A percentile compares a stretch with the other conserved stretches of the same genome.
These are phyloP conservation scores for Ophioceras dolichostomum DNA, from an alignment of 2,329 filamentous ascomycete species.

Conservation along the genomic window DNA sequence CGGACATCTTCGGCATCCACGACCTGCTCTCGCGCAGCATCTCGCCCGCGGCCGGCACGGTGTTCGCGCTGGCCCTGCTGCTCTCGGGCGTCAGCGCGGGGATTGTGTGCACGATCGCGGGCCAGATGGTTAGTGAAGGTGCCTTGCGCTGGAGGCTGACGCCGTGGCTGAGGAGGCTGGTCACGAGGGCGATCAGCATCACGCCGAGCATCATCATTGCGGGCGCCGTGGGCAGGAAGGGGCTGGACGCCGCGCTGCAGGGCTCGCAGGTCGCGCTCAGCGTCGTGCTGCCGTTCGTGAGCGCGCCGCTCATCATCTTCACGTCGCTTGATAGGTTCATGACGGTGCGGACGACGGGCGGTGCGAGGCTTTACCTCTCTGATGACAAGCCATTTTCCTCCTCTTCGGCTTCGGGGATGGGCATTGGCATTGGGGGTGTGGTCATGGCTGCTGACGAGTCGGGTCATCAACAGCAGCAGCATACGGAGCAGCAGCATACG, in stretches of 20 bases:
- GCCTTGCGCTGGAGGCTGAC: conserved; percentile 62
- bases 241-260: conserved; percentile 60
- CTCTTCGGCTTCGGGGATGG: no score
- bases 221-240: conserved; percentile 59
- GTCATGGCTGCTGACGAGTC: no score
- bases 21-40: conserved; percentile 55
- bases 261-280: conserved; percentile 69
- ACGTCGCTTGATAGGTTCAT: conserved; percentile 71
- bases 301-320: conserved; percentile 73
- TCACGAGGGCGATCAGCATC: conserved; percentile 72
- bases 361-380: conserved; percentile 5
- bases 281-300: conserved; percentile 71
- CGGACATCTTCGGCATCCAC: conserved; percentile 78
- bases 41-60: conserved; percentile 61
- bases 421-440: no score
- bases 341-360: conserved; percentile 43
- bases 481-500: no score
- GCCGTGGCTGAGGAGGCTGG: conserved; percentile 67
- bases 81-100: conserved; percentile 72
- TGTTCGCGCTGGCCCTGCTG: conserved; percentile 75
- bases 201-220: conserved; percentile 75
- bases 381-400: no score
- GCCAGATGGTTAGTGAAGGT: conserved; percentile 81
- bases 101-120: conserved; percentile 80
- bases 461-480: no score